Conservation (phyloP, 768 basidiomycete genomes). For the Daedalea quercina region DNA sequence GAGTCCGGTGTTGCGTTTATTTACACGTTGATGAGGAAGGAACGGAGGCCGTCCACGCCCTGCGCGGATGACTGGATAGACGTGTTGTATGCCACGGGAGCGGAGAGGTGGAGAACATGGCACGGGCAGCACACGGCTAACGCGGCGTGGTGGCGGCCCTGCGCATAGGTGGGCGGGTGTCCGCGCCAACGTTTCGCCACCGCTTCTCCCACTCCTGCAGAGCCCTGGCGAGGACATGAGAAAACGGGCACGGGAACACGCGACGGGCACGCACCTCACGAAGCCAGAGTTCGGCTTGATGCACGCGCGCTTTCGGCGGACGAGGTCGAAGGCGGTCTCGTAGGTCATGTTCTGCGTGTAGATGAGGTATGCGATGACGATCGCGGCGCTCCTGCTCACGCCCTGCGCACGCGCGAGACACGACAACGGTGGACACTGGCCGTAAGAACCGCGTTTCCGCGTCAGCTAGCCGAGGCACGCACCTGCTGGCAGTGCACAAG, state of each 20-base stretch:
- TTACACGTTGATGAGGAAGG: not conserved
- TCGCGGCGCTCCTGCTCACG: slow-evolving; percentile 68
- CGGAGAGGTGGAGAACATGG: not conserved
- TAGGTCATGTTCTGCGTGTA: slow-evolving; percentile 67
- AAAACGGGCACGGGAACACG: not conserved
- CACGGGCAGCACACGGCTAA: not conserved
- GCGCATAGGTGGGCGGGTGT: slow-evolving; percentile 6
- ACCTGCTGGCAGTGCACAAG: slow-evolving; percentile 84
- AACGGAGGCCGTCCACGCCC: too few relatives aligned
- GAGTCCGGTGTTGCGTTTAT: not conserved
- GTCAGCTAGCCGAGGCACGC: slow-evolving; percentile 13
- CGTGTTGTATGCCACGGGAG: too few relatives aligned
- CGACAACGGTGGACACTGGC: too few relatives aligned
- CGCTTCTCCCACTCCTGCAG: slow-evolving; percentile 24
- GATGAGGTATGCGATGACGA: slow-evolving; percentile 81
- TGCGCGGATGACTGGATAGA: too few relatives aligned
- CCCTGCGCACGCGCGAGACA: slow-evolving; percentile 37
- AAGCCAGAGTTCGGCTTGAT: slow-evolving; percentile 78
- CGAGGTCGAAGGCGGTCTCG: slow-evolving; percentile 53
- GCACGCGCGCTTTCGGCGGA: slow-evolving; percentile 63
- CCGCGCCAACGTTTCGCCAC: slow-evolving; percentile 13
- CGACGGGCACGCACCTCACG: slow-evolving; percentile 29
- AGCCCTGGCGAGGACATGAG: not conserved
- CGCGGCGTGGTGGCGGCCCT: slow-evolving; percentile 14
- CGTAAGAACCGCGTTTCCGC: not conserved